Evolutionary conservation across 1,284 basidiomycete genomes (phyloP).

Genomic region (Cryptococcus jaspeensis): DNA sequence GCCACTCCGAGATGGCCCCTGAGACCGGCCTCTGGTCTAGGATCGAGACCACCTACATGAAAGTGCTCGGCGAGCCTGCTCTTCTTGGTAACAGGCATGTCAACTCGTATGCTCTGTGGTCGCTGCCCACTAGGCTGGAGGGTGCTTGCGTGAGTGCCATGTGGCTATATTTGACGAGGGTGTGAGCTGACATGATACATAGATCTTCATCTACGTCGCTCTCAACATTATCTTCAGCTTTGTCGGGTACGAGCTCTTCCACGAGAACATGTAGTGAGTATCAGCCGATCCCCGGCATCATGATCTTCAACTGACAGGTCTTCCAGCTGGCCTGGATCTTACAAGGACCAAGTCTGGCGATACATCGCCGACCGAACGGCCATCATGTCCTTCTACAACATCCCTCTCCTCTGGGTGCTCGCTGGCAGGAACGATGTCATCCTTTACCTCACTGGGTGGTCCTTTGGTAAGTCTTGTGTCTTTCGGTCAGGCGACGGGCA

Average conservation of each 20-base stretch:
- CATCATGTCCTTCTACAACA: conserved; percentile 35
- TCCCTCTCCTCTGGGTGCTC: conserved; percentile 29
- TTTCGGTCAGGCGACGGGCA: no score
- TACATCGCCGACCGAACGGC: conserved; percentile 32
- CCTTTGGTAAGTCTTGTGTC: conserved; percentile 15
- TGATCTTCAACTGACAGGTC: no score
- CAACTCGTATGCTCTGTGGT: conserved; percentile 23
- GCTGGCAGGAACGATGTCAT: conserved; percentile 37
- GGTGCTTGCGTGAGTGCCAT: no score
- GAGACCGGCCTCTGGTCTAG: neutral
- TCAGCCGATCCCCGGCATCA: neutral
- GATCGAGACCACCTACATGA: conserved; percentile 15
- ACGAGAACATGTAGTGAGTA: conserved; percentile 28
- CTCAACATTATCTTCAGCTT: conserved; percentile 43
- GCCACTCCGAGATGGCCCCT: neutral
- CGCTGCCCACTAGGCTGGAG: conserved; percentile 32
- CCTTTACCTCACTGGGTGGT: conserved; percentile 41
- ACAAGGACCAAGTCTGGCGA: conserved; percentile 20
- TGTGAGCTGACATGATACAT: no score
- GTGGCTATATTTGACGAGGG: no score
- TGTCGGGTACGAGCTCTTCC: conserved; percentile 59
- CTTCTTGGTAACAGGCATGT: conserved; percentile 24
- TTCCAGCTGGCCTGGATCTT: no score
- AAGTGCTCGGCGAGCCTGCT: conserved; percentile 24
- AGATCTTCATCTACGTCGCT: conserved; percentile 29